phyloP scores from a whole-genome alignment of 306 rosid genomes.

The Vicia faba region DNA sequence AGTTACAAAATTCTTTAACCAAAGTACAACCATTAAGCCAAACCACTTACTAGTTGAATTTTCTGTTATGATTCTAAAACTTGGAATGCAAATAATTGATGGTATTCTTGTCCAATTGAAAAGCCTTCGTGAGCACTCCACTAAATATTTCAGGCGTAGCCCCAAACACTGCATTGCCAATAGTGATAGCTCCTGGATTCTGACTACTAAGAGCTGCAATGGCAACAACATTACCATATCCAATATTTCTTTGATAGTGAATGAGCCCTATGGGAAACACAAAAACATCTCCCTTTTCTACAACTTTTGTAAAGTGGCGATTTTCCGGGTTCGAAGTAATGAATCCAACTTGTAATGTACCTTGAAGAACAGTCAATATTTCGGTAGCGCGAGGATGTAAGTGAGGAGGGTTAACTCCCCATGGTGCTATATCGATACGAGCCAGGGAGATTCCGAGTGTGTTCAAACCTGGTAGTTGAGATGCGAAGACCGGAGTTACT shows the following conservation, averaged over 20 bases:
- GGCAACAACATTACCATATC: constrained; percentile 38
- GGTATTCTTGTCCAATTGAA: constrained; percentile 20
- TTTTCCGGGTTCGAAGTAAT: constrained; percentile 49
- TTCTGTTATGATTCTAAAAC: constrained; percentile 24
- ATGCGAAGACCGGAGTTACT: constrained; percentile 42
- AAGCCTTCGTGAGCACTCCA: constrained; percentile 36
- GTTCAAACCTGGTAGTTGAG: constrained; percentile 47
- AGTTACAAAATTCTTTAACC: too few species aligned
- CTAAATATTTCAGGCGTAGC: constrained; percentile 30
- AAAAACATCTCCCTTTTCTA: constrained; percentile 47
- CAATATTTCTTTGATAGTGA: constrained; percentile 46
- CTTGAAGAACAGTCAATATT: constrained; percentile 40
- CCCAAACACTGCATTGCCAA: constrained; percentile 48
- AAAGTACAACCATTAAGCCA: too few species aligned
- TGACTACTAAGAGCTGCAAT: constrained; percentile 48
- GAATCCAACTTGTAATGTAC: constrained; percentile 46
- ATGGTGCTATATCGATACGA: constrained; percentile 43
- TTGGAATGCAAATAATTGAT: constrained; percentile 33
- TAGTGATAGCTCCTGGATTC: constrained; percentile 42
- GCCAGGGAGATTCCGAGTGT: constrained; percentile 38
- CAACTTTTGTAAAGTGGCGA: constrained; percentile 29
- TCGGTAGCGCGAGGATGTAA: constrained; percentile 49
- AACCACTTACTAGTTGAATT: not conserved
- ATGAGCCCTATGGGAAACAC: constrained; percentile 48
- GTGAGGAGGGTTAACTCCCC: constrained; percentile 55